Base-by-base conservation (phyloP, 2,329 filamentous ascomycete species). In the Xylariaceae sp. region DNA sequence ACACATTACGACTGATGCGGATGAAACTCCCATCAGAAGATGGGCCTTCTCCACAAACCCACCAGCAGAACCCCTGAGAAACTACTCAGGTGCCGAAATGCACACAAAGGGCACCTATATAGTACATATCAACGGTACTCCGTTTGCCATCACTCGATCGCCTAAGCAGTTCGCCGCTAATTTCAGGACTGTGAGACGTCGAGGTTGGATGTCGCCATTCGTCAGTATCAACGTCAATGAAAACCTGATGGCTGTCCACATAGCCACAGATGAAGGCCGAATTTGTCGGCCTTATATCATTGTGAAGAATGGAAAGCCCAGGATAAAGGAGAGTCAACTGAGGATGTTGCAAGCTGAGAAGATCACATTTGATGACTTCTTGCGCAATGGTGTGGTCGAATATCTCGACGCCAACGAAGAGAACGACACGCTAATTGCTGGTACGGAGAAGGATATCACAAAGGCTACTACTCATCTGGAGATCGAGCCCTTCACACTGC, bases 401-500 rank as follows among this genome's bases (percentile, higher is more conserved):
- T 99, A 99, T 69, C 83, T 99, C 17, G 94, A 99, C 70, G 92
- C 96, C 67, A 99, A 99, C 74, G 95, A 99, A 74, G 94, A 99
- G 75, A 96, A 99, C 70, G 94, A 99, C 68, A 89, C 92, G 0
- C 88, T 96, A 57, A 95, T 99, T 65, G 90, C 93, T 3, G 84
- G 97, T 15, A 92, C 92, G 68, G 93, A 97, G 71, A 82, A 86
- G 18, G 88, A 96, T 61, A 90, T 97, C 65, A 88, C 86, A 15
- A 83, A 86, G 62, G 86, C 87, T 56, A 95, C 92, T 0, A 99
- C 94, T 0, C 95, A 99, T 76, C 80, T 97, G 61, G 94, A 99
- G 74, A 97, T 99, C 63, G 94, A 99, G 72, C 95, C 95, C 0
- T 99, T 99, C 72, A 99, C 94, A 1, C 88, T 99, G 53, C 83